Percentiles rank a stretch among this genome's conserved stretches.
These are phyloP conservation scores for Penicillium sp. DNA, from an alignment of 2,329 filamentous ascomycete genomes.

Conservation along the genomic window DNA sequence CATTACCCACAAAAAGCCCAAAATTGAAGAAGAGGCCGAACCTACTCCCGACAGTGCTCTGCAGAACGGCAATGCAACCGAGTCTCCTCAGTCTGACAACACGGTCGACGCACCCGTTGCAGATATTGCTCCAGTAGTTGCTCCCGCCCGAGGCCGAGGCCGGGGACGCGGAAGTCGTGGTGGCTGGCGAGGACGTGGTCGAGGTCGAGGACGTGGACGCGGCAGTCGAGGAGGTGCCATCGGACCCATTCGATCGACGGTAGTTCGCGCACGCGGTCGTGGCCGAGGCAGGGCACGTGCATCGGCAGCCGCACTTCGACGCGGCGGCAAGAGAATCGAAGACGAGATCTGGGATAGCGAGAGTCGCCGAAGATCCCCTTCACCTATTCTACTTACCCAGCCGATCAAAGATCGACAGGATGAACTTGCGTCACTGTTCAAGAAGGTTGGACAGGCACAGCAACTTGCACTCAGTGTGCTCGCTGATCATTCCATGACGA, in stretches of 20 bases:
- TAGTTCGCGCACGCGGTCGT: slow-evolving; percentile 29
- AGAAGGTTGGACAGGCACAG: slow-evolving; percentile 42
- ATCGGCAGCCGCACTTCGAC: slow-evolving; percentile 13
- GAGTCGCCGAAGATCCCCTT: slow-evolving; percentile 34
- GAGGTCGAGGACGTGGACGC: slow-evolving; percentile 36
- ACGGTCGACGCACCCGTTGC: slow-evolving; percentile 16
- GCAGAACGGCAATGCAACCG: slow-evolving; percentile 22
- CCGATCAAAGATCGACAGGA: slow-evolving; percentile 42
- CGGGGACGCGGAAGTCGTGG: slow-evolving; percentile 15
- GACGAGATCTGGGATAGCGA: slow-evolving; percentile 32
- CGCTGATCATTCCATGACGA: slow-evolving; percentile 39
- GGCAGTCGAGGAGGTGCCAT: slow-evolving; percentile 32
- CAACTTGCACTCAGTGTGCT: slow-evolving; percentile 40
- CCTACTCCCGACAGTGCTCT: slow-evolving; percentile 20
- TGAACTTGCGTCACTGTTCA: slow-evolving; percentile 43
- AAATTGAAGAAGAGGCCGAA: slow-evolving; percentile 29
- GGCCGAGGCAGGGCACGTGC: slow-evolving; percentile 25
- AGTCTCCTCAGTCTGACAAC: slow-evolving; percentile 19
- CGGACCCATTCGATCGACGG: slow-evolving; percentile 15
- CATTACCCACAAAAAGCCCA: slow-evolving; percentile 30
- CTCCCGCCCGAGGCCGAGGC: slow-evolving; percentile 2
- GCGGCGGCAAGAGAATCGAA: slow-evolving; percentile 24
- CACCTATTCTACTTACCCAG: slow-evolving; percentile 36
- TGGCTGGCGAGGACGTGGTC: slow-evolving; percentile 25
- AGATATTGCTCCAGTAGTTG: not conserved